Evolutionary conservation across 2,329 filamentous ascomycete species (phyloP).

Genomic region (Eutypa lata): DNA sequence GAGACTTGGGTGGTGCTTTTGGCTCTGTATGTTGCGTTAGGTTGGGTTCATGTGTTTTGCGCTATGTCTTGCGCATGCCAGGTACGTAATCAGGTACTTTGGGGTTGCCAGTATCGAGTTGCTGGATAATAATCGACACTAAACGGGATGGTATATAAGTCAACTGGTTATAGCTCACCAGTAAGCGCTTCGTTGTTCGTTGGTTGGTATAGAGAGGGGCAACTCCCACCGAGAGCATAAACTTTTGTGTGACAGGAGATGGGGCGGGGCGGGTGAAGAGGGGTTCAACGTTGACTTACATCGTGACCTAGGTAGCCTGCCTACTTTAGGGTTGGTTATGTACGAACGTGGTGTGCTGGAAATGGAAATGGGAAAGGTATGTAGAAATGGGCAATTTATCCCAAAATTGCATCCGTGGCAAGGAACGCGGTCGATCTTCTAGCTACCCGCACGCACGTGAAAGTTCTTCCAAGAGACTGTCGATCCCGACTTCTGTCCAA

Average conservation of each 20-base stretch:
- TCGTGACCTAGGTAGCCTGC: no score
- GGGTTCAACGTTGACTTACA: background rate
- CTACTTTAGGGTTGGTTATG: background rate
- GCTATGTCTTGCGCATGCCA: no score
- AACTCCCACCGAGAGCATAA: background rate
- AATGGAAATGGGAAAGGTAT: no score
- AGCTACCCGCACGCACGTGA: background rate
- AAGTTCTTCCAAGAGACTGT: background rate
- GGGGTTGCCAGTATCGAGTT: no score
- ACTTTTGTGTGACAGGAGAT: background rate
- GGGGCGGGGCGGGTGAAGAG: background rate
- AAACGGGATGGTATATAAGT: no score
- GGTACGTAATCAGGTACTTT: no score
- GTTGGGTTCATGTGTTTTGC: no score
- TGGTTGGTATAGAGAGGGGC: no score
- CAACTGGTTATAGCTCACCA: background rate
- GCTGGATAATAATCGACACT: no score
- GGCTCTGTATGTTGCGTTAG: no score
- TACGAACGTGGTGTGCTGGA: background rate
- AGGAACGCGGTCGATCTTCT: background rate
- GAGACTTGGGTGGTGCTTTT: no score
- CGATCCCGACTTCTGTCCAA: background rate
- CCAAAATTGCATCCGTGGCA: background rate
- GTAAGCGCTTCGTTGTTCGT: no score
- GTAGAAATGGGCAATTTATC: background rate